Percentiles rank a stretch among this genome's conserved stretches.
Conservation (phyloP, 208 protist genomes). For the Novymonas esmeraldas region DNA sequence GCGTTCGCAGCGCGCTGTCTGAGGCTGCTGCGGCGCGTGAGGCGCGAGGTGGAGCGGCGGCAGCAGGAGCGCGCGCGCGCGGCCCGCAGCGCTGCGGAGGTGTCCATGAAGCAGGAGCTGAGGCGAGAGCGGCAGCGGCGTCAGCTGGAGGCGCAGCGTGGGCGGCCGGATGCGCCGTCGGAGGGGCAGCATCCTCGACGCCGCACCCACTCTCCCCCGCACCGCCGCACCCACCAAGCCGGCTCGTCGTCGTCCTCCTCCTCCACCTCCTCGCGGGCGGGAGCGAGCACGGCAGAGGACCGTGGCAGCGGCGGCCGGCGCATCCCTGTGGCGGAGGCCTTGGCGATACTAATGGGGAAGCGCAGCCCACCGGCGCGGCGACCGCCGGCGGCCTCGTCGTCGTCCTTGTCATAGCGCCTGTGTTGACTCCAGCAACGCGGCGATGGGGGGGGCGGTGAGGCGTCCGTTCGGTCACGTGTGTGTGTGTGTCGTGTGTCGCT, state of each 20-base stretch:
- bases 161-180: conserved; percentile 9
- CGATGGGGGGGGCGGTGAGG: too few relatives aligned
- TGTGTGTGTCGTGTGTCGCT: too few relatives aligned
- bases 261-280: conserved; percentile 1
- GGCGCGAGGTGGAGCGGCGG: conserved; percentile 11
- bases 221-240: not conserved
- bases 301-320: conserved; percentile 13
- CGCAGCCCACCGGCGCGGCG: conserved; percentile 5
- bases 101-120: conserved; percentile 38
- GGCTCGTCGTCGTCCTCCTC: conserved; percentile 12
- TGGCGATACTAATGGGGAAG: conserved; percentile 56
- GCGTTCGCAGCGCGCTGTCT: conserved; percentile 9
- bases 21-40: conserved; percentile 17
- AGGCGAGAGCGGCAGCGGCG: conserved; percentile 29
- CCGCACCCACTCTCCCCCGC: conserved; percentile 1
- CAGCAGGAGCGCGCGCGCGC: conserved; percentile 7
- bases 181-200: not conserved
- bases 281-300: not conserved
- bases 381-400: conserved; percentile 7
- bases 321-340: conserved; percentile 49
- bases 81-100: conserved; percentile 35
- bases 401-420: too few relatives aligned
- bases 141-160: conserved; percentile 12
- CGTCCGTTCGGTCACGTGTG: too few relatives aligned
- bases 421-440: too few relatives aligned